Evolutionary conservation across 257 asterid species (phyloP), one percentile per base, ranked within the genome.

Genomic region (Capsicum rhomboideum): DNA sequence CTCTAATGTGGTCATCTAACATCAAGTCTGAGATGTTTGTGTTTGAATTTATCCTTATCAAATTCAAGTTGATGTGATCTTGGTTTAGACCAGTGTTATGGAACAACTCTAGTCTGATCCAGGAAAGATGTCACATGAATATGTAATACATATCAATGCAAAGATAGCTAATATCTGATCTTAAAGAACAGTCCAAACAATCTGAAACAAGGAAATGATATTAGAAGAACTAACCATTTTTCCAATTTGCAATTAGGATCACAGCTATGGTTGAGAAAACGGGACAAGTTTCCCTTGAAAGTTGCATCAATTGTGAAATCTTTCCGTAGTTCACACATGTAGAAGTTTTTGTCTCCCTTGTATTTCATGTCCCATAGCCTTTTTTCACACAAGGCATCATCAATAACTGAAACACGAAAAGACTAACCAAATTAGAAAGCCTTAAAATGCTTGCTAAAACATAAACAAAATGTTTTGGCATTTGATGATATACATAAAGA

Each of bases 281-380:
- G 91, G 13, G 98, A 94, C 79, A 85, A 89, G 83, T 96, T 96
- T 83, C 99, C 99, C 90, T 96, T 94, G 85, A 91, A 90, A 44
- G 99, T 94, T 21, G 99, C 99, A 90, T 96, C 99, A 72, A 96
- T 96, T 63, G 93, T 95, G 85, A 96, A 96, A 86, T 96, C 94
- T 86, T 94, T 96, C 50, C 91, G 89, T 78, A 96, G 90, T 88
- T 96, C 99, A 83, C 98, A 96, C 99, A 96, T 91, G 83, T 96
- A 96, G 84, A 96, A 96, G 93, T 94, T 94, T 87, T 88, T 85
- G 49, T 91, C 93, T 56, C 88, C 95, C 85, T 90, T 86, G 87
- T 92, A 91, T 89, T 94, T 96, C 98, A 96, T 90, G 85, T 91
- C 92, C 98, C 98, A 96, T 66, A 96, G 91, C 90, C 99, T 94